phyloP scores from a whole-genome alignment of 176 grass and related monocot species.

The Eleusine indica region DNA sequence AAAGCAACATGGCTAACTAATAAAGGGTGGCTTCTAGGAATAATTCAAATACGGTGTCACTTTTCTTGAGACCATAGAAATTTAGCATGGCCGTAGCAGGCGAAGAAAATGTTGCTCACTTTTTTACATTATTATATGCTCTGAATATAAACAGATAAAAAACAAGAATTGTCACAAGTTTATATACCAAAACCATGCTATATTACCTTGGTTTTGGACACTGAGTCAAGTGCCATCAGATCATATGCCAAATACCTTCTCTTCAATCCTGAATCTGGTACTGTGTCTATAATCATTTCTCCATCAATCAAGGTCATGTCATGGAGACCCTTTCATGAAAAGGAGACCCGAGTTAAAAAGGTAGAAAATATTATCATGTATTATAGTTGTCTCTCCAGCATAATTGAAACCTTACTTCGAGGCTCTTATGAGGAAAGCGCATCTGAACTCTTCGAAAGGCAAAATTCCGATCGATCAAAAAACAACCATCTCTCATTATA shows the following conservation, averaged over 20 bases:
- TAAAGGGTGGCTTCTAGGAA: background rate
- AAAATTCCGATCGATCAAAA: conserved; percentile 94
- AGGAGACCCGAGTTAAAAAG: conserved; percentile 34
- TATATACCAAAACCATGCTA: background rate
- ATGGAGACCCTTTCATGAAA: conserved; percentile 67
- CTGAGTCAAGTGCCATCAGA: conserved; percentile 75
- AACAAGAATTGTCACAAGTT: background rate
- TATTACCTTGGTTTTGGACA: conserved; percentile 72
- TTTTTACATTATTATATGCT: background rate
- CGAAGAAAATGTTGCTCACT: background rate
- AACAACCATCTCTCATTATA: conserved; percentile 82
- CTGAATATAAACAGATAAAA: background rate
- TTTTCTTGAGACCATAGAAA: background rate
- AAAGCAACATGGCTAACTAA: background rate
- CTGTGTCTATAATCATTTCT: conserved; percentile 97
- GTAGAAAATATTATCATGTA: conserved; percentile 4
- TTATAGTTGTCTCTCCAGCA: conserved; percentile 29
- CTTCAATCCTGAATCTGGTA: conserved; percentile 87
- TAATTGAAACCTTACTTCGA: conserved; percentile 58
- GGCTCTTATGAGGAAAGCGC: conserved; percentile 85
- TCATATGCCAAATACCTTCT: conserved; percentile 92
- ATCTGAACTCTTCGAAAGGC: conserved; percentile 95
- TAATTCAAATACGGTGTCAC: background rate
- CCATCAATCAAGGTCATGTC: conserved; percentile 93
- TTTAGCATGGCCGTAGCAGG: background rate